Conservation (phyloP, 2,329 filamentous ascomycete species). For the Colletotrichum tabaci region DNA sequence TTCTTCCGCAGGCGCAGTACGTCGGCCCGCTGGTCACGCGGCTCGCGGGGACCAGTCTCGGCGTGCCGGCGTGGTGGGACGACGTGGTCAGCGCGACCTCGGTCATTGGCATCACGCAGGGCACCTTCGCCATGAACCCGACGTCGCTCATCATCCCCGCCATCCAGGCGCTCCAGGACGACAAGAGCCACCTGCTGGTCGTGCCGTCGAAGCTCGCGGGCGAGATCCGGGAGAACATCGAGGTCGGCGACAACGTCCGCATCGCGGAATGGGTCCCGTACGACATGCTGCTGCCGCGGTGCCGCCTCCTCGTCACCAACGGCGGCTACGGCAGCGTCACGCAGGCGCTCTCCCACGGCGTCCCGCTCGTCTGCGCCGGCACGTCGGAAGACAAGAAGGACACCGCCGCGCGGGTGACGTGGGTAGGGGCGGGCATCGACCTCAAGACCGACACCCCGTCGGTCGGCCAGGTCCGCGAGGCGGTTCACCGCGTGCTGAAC, state of each 20-base stretch:
- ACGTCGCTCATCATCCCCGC: constrained; percentile 55
- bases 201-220: constrained; percentile 52
- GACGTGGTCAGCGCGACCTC: constrained; percentile 47
- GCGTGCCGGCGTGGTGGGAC: constrained; percentile 53
- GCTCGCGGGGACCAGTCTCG: constrained; percentile 22
- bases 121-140: constrained; percentile 55
- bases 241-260: constrained; percentile 47
- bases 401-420: constrained; percentile 52
- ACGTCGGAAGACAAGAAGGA: constrained; percentile 56
- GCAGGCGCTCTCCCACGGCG: constrained; percentile 53
- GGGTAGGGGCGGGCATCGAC: constrained; percentile 53
- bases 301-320: constrained; percentile 54
- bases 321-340: constrained; percentile 56
- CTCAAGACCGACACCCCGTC: constrained; percentile 54
- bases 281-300: constrained; percentile 52
- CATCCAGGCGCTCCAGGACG: constrained; percentile 50
- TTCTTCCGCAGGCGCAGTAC: constrained; percentile 45
- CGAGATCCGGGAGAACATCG: constrained; percentile 46
- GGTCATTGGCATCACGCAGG: constrained; percentile 56
- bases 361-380: constrained; percentile 54
- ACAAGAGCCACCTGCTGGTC: constrained; percentile 50
- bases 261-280: constrained; percentile 56
- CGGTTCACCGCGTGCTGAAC: constrained; percentile 47
- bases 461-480: constrained; percentile 45
- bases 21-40: constrained; percentile 54